Evolutionary conservation across 176 grass and related monocot genomes (phyloP), one percentile per base, ranked within the genome.

Genomic region (Themeda triandra): DNA sequence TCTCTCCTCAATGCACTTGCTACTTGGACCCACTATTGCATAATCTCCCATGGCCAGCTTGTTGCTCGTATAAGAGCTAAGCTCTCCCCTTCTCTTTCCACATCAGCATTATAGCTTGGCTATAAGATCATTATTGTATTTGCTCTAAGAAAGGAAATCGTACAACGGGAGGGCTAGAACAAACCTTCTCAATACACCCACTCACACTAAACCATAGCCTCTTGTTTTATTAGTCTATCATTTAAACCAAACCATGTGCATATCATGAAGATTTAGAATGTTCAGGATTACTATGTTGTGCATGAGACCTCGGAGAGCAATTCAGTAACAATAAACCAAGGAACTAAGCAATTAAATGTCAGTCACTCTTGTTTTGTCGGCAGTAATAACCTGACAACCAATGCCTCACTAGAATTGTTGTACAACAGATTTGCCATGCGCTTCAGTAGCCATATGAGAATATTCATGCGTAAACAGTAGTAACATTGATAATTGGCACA

Each of bases 321-420:
- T 67, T 73, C 35, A 3, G 27, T 63, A 54, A 42, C 8, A 66
- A 75, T 39, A 73, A 66, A 75, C 19, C 13, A 24, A 13, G 5
- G 76, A 84, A 84, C 31, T 73, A 80, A 51, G 21, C 32, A 73
- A 80, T 54, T 33, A 86, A 80, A 80, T 74, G 42, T 73, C 42
- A 8, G 31, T 30, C 17, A 86, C 62, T 73, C 25, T 31, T 28
- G 63, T 25, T 88, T 37, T 62, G 45, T 78, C 18, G 28, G 65
- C 31, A 63, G 66, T 32, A 27, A 8, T 71, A 77, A 69, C 24
- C 8, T 24, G 37, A 66, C 23, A 24, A 66, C 73, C 11, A 80
- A 59, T 83, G 29, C 36, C 39, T 59, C 56, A 12, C 3, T 29
- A 63, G 27, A 66, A 86, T 7, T 66, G 64, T 35, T 18, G 29